Base-by-base conservation (phyloP, 352 stramenopile species). In the Globisporangium parvum region DNA sequence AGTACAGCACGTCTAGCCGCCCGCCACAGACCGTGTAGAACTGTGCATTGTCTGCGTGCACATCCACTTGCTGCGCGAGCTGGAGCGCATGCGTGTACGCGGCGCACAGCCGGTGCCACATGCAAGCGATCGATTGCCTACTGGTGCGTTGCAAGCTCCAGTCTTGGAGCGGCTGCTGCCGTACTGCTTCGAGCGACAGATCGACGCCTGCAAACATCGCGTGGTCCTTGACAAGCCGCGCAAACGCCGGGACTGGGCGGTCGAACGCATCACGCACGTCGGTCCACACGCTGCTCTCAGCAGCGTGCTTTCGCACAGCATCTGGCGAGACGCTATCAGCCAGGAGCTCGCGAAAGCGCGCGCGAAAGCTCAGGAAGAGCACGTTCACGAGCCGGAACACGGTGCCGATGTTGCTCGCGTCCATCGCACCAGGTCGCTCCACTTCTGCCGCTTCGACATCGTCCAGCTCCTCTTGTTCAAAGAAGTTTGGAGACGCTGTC, bases 371-470 rank as follows among this genome's bases (percentile, higher is more conserved):
- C 47, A 37, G 28, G 21, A 61, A 55, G 17, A 60, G 33, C n/a
- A 60, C 55, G 21, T 60, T 55, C 47, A 55, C 37, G 24, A 60
- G 55, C 0, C 47, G 55, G n/a, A 60, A 50, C 26, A 39, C 40
- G 5, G 20, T 18, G 11, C 33, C 23, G 53, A 18, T 33, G 18
- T 5, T 52, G 6, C 14, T 23, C 6, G 23, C 33, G 17, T 49
- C 20, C 21, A 24, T 6, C 5, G 14, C 21, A 6, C 2, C 1
- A 2, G 14, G 41, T 44, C 26, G 17, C 15, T 26, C 18, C 2
- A 33, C 3, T 2, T 33, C 11, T 14, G 44, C 37, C 5, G 10
- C 11, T 6, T 41, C 37, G 37, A 17, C 15, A 5, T 18, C 5
- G 28, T 10, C 9, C 4, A 33, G 31, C 8, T 44, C 39, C 39